Evolutionary conservation across 2,329 filamentous ascomycete genomes (phyloP).

Genomic region (Ophiostoma ulmi): DNA sequence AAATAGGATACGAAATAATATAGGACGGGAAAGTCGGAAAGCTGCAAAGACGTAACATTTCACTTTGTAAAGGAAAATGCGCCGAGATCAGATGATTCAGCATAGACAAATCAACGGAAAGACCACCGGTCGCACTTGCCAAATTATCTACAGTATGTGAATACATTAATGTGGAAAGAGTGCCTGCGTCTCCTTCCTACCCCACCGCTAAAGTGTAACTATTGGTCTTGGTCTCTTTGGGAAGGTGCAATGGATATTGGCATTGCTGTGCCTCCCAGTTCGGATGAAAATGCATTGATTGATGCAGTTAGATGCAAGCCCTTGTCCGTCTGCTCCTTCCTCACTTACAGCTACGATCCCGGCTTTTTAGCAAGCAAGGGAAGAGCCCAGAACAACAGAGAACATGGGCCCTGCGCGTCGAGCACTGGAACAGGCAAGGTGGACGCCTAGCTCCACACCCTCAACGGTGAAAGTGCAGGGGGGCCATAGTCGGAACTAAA

Average conservation of each 20-base stretch:
- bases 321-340: not conserved
- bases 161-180: no score
- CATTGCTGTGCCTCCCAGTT: not conserved
- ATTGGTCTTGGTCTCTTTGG: not conserved
- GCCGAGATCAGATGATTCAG: not conserved
- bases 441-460: not conserved
- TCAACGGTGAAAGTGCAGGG: slow-evolving; percentile 5
- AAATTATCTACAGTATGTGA: not conserved
- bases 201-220: not conserved
- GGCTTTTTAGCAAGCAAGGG: not conserved
- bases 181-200: not conserved
- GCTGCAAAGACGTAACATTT: not conserved
- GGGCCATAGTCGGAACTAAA: slow-evolving; percentile 63
- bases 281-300: not conserved
- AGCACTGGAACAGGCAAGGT: not conserved
- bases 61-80: not conserved
- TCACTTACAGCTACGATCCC: not conserved
- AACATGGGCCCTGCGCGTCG: not conserved
- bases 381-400: slow-evolving; percentile 5
- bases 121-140: not conserved
- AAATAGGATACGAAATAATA: not conserved
- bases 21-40: not conserved
- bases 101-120: not conserved
- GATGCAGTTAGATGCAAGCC: not conserved
- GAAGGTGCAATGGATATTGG: not conserved